phyloP scores from a whole-genome alignment of 2,329 filamentous ascomycete genomes.

The Moelleriella libera region DNA sequence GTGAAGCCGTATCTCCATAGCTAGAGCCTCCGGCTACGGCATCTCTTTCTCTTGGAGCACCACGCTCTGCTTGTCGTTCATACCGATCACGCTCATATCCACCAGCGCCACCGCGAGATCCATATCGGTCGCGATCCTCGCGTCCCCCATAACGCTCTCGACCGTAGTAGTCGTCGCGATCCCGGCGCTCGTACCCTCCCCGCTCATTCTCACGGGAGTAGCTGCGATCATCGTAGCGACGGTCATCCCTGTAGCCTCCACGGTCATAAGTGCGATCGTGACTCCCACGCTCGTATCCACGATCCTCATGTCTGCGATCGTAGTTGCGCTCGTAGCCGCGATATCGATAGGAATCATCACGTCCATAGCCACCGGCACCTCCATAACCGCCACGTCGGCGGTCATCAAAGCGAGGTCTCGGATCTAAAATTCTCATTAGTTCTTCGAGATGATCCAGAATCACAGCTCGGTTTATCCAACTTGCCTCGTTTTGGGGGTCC shows the following conservation, averaged over 20 bases:
- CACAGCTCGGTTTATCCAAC: slow-evolving; percentile 12
- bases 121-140: slow-evolving; percentile 30
- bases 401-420: slow-evolving; percentile 38
- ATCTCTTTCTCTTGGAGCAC: slow-evolving; percentile 24
- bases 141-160: slow-evolving; percentile 26
- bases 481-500: slow-evolving; percentile 93
- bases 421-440: slow-evolving; percentile 13
- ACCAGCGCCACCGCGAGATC: slow-evolving; percentile 21
- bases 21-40: slow-evolving; percentile 19
- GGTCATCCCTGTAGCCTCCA: slow-evolving; percentile 17
- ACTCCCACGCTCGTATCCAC: slow-evolving; percentile 23
- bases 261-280: slow-evolving; percentile 35
- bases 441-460: not conserved
- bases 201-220: slow-evolving; percentile 44
- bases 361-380: slow-evolving; percentile 25
- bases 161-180: slow-evolving; percentile 24
- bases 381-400: slow-evolving; percentile 49
- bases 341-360: slow-evolving; percentile 45
- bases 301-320: slow-evolving; percentile 31
- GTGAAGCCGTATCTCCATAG: slow-evolving; percentile 26
- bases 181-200: slow-evolving; percentile 37
- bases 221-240: slow-evolving; percentile 30
- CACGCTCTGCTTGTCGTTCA: slow-evolving; percentile 29
- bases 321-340: slow-evolving; percentile 28
- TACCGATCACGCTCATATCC: slow-evolving; percentile 35